phyloP scores from a whole-genome alignment of 108 stramenopile genomes.

The Conticribra weissflogii region DNA sequence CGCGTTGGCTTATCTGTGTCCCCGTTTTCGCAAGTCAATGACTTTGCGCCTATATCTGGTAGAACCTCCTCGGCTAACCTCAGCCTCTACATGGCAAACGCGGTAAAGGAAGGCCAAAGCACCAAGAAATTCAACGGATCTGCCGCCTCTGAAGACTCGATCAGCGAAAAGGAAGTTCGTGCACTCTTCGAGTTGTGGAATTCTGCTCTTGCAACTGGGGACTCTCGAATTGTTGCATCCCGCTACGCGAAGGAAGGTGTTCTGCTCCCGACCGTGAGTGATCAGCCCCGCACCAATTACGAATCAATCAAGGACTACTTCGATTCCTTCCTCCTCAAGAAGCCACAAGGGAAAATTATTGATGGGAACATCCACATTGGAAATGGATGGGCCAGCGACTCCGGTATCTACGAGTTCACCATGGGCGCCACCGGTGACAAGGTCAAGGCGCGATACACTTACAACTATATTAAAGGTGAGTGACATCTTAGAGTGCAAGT shows the following conservation, averaged over 20 bases:
- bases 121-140: constrained; percentile 9
- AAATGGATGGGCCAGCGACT: constrained; percentile 50
- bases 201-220: constrained; percentile 61
- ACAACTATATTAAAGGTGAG: constrained; percentile 47
- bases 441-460: no score
- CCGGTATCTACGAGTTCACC: constrained; percentile 60
- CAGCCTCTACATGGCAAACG: constrained; percentile 17
- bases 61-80: constrained; percentile 6
- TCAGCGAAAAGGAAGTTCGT: constrained; percentile 59
- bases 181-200: constrained; percentile 76
- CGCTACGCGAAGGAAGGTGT: constrained; percentile 60
- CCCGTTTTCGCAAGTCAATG: no score
- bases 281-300: constrained; percentile 52
- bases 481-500: constrained; percentile 44
- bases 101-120: background rate
- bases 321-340: constrained; percentile 46
- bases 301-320: constrained; percentile 56
- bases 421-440: no score
- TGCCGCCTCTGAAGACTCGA: constrained; percentile 8
- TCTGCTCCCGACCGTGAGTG: constrained; percentile 53
- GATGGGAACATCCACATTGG: no score
- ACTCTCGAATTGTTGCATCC: constrained; percentile 54
- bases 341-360: constrained; percentile 56
- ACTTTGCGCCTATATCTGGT: no score
- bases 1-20: no score